A percentile compares a stretch with the other conserved stretches of the same genome.
These are phyloP conservation scores for Pyricularia sp. DNA, from an alignment of 2,329 filamentous ascomycete species.

Conservation along the genomic window DNA sequence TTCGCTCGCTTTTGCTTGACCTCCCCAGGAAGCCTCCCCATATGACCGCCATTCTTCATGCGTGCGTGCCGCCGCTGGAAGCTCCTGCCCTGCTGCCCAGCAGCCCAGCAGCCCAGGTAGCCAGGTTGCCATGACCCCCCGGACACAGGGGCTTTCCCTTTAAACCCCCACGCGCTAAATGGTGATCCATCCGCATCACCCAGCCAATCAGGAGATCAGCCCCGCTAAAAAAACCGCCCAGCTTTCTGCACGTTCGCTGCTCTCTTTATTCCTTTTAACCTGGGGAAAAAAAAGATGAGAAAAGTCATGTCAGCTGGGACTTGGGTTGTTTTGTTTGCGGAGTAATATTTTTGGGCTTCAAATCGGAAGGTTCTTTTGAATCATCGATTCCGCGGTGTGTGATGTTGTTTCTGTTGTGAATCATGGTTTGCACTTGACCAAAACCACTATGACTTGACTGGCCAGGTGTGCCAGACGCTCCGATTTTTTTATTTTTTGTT, in stretches of 20 bases:
- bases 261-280: not conserved
- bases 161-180: not conserved
- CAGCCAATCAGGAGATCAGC: not conserved
- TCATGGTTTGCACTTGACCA: not conserved
- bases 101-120: too few relatives aligned
- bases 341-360: not conserved
- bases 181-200: not conserved
- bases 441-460: not conserved
- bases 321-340: not conserved
- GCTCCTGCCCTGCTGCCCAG: not conserved
- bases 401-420: not conserved
- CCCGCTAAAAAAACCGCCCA: not conserved
- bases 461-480: not conserved
- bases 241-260: not conserved
- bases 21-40: too few relatives aligned
- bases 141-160: not conserved
- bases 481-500: not conserved
- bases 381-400: not conserved
- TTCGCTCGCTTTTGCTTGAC: not conserved
- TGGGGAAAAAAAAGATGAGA: not conserved
- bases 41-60: not conserved
- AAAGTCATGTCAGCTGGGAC: not conserved
- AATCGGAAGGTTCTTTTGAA: not conserved
- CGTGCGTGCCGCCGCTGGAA: not conserved
- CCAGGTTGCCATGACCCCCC: too few relatives aligned